phyloP scores from a whole-genome alignment of 257 asterid genomes.

The Voacanga thouarsii region DNA sequence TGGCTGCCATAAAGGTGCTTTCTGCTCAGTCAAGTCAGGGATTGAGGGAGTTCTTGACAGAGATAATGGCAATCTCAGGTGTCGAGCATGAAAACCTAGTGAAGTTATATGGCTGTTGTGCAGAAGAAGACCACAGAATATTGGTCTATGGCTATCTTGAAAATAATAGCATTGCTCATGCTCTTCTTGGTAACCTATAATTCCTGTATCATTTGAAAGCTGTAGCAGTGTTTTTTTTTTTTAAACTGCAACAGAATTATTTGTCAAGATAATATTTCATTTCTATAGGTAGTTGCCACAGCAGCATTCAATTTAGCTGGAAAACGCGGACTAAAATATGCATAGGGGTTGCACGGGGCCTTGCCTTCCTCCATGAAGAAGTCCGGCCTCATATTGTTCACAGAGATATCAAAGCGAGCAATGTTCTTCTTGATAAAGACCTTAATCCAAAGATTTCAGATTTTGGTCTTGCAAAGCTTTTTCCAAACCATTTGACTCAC shows the following conservation, averaged over 20 bases:
- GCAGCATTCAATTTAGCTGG: slow-evolving; percentile 55
- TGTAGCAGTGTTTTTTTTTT: neutral
- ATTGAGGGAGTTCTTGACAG: slow-evolving; percentile 60
- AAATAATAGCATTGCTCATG: slow-evolving; percentile 85
- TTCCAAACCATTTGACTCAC: slow-evolving; percentile 66
- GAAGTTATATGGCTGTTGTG: slow-evolving; percentile 81
- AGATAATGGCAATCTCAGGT: slow-evolving; percentile 61
- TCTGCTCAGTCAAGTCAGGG: slow-evolving; percentile 85
- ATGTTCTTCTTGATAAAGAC: slow-evolving; percentile 78
- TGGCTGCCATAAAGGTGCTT: slow-evolving; percentile 88
- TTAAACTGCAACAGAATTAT: neutral
- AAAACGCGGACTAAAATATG: slow-evolving; percentile 56
- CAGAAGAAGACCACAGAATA: slow-evolving; percentile 62
- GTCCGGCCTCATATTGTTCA: slow-evolving; percentile 74
- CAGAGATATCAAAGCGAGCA: slow-evolving; percentile 88
- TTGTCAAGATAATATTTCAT: slow-evolving; percentile 16
- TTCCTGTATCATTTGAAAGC: neutral
- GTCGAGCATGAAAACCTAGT: slow-evolving; percentile 83
- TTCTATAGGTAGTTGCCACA: slow-evolving; percentile 37
- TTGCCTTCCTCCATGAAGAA: slow-evolving; percentile 79
- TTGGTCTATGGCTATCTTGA: slow-evolving; percentile 88
- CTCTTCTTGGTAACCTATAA: slow-evolving; percentile 62
- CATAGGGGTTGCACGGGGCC: slow-evolving; percentile 78
- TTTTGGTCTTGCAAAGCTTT: slow-evolving; percentile 90
- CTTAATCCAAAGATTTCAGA: slow-evolving; percentile 79